Evolutionary conservation across 768 basidiomycete species (phyloP).

Genomic region (Tulasnella sp.): DNA sequence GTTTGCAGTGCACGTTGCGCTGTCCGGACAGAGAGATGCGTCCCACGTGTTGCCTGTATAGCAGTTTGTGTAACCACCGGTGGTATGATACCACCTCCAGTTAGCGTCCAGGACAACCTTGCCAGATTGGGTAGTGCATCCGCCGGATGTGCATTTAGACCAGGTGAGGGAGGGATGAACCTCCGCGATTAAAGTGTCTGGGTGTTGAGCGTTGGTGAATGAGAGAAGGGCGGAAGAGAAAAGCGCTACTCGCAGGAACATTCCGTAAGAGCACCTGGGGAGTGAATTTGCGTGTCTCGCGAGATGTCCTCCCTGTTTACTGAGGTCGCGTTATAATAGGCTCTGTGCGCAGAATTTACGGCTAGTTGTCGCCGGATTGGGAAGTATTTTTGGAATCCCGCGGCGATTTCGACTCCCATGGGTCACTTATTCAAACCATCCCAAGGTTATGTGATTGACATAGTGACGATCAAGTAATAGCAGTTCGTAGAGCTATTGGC

Average conservation of each 20-base stretch:
- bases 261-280: background rate
- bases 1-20: background rate
- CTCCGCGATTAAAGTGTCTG: constrained; percentile 49
- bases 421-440: too few relatives aligned
- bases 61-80: background rate
- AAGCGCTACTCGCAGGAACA: too few relatives aligned
- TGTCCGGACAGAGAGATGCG: background rate
- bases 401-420: too few relatives aligned
- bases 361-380: too few relatives aligned
- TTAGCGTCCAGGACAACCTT: constrained; percentile 21
- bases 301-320: background rate
- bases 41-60: background rate
- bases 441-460: too few relatives aligned
- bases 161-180: constrained; percentile 47
- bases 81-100: constrained; percentile 13
- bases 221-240: constrained; percentile 29
- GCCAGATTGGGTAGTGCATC: constrained; percentile 39
- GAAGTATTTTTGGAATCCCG: too few relatives aligned
- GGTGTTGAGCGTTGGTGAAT: constrained; percentile 49
- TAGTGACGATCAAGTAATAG: background rate
- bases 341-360: too few relatives aligned
- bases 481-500: background rate
- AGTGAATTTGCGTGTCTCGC: background rate
- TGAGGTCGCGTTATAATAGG: background rate
- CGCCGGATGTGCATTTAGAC: constrained; percentile 36